Evolutionary conservation across 208 protist species (phyloP).

Genomic region (Trypanosoma brucei): DNA sequence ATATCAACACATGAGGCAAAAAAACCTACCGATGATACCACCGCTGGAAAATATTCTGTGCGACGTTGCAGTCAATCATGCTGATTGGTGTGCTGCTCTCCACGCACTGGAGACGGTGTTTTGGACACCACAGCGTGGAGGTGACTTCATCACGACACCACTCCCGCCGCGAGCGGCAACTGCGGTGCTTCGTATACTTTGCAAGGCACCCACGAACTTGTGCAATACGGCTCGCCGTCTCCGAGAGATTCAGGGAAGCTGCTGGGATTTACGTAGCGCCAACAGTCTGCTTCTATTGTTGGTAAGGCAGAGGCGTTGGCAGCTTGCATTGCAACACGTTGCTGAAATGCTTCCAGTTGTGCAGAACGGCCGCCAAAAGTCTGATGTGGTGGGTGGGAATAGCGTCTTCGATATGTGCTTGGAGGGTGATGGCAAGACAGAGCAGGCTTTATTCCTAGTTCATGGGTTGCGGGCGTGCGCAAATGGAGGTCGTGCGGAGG

Average conservation of each 20-base stretch:
- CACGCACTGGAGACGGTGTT: conserved; percentile 16
- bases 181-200: conserved; percentile 38
- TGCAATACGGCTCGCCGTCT: conserved; percentile 65
- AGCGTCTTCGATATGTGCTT: neutral
- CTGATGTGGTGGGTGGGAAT: neutral
- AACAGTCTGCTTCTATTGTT: conserved; percentile 50
- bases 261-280: conserved; percentile 40
- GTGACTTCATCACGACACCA: neutral
- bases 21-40: neutral
- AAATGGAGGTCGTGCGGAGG: conserved; percentile 48
- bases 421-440: conserved; percentile 1
- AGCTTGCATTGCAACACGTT: conserved; percentile 40
- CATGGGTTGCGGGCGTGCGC: conserved; percentile 58
- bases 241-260: conserved; percentile 23
- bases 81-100: conserved; percentile 49
- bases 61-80: conserved; percentile 37
- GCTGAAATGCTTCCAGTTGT: conserved; percentile 34
- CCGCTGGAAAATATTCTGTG: conserved; percentile 29
- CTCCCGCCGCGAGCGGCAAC: conserved; percentile 33
- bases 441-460: conserved; percentile 36
- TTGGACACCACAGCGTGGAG: conserved; percentile 10
- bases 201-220: conserved; percentile 49
- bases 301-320: conserved; percentile 56
- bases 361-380: neutral
- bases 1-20: neutral